A percentile compares a stretch with the other conserved stretches of the same genome.
phyloP scores from a whole-genome alignment of 2,329 filamentous ascomycete genomes.

The Fusarium sp. region DNA sequence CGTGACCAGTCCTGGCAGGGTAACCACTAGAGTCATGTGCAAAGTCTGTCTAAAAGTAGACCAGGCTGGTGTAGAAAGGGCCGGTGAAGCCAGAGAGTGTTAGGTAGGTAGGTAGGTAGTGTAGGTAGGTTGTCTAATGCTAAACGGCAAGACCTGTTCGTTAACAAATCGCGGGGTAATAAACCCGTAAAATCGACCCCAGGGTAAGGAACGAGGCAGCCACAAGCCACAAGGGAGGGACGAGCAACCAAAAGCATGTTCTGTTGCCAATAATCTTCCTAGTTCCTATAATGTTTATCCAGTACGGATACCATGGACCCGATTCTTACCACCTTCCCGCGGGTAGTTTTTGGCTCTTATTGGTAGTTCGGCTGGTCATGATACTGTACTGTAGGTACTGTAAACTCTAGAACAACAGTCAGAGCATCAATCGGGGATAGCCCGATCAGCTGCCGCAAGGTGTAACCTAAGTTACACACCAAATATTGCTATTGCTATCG shows the following conservation, averaged over 20 bases:
- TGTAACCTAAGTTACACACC: not conserved
- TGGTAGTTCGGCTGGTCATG: not conserved
- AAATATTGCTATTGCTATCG: too few relatives aligned
- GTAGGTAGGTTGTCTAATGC: too few relatives aligned
- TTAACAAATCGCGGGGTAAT: conserved; percentile 45
- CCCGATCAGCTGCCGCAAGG: not conserved
- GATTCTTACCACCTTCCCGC: not conserved
- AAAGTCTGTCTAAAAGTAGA: conserved; percentile 12
- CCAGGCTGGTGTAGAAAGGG: not conserved
- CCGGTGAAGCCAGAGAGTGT: conserved; percentile 22
- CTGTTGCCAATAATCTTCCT: not conserved
- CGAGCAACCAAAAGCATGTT: not conserved
- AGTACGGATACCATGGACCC: too few relatives aligned
- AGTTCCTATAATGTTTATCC: too few relatives aligned
- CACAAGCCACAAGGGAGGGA: conserved; percentile 33
- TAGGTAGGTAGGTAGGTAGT: too few relatives aligned
- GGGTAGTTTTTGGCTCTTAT: not conserved
- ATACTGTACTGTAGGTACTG: not conserved
- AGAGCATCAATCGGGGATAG: conserved; percentile 3
- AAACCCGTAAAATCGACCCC: conserved; percentile 8
- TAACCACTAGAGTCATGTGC: conserved; percentile 42
- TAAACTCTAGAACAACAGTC: not conserved
- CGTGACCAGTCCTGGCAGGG: conserved; percentile 42
- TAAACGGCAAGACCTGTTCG: not conserved
- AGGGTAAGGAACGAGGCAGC: conserved; percentile 29